Conservation (phyloP, 352 stramenopile species). For the Hyaloperonospora brassicae region DNA sequence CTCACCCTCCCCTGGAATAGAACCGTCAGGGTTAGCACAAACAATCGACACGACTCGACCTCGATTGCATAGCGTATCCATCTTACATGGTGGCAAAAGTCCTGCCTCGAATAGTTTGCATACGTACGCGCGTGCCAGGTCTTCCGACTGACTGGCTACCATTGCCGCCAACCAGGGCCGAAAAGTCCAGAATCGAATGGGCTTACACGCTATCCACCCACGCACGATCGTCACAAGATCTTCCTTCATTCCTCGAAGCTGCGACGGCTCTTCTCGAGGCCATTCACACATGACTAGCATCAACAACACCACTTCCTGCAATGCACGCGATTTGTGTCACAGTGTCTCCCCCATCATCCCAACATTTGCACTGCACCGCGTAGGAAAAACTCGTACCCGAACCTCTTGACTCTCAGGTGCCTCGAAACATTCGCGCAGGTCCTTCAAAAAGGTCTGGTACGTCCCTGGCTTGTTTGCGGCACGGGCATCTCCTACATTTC, state of each 20-base stretch:
- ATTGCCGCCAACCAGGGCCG: constrained; percentile 27
- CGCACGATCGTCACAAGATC: constrained; percentile 24
- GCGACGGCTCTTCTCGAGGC: constrained; percentile 19
- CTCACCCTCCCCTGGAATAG: constrained; percentile 18
- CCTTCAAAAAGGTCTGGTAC: constrained; percentile 26
- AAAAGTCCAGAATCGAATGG: constrained; percentile 26
- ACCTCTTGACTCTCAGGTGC: constrained; percentile 19
- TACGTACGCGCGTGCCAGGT: constrained; percentile 23
- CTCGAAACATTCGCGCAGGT: constrained; percentile 17
- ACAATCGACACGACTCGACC: background rate
- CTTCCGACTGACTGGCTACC: constrained; percentile 18
- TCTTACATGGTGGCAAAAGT: constrained; percentile 33
- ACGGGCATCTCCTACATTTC: constrained; percentile 34
- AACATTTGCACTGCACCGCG: background rate
- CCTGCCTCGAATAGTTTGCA: constrained; percentile 25
- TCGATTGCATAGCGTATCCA: background rate
- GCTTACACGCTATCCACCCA: constrained; percentile 21
- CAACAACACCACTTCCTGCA: constrained; percentile 32
- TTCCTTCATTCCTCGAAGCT: constrained; percentile 21
- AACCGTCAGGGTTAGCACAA: background rate
- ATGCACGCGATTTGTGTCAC: background rate
- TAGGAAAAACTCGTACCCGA: constrained; percentile 7
- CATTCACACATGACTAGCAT: constrained; percentile 32
- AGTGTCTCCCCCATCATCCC: background rate
- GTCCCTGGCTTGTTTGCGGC: constrained; percentile 12